phyloP scores from a whole-genome alignment of 2,329 filamentous ascomycete species.

The Neonectria faginata region DNA sequence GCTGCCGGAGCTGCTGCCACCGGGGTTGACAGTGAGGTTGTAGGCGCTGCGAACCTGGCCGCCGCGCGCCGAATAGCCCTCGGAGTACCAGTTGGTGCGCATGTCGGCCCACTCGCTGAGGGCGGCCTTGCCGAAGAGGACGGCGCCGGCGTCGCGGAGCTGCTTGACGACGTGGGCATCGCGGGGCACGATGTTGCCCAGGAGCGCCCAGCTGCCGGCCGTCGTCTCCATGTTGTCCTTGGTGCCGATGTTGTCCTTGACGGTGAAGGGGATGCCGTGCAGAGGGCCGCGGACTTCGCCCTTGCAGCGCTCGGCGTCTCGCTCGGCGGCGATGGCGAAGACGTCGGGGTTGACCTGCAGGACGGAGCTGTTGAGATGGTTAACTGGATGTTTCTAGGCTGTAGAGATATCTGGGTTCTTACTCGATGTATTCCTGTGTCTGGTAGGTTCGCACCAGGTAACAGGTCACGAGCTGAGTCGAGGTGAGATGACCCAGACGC shows the following conservation, averaged over 20 bases:
- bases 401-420: slow-evolving; percentile 32
- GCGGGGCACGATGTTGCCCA: slow-evolving; percentile 74
- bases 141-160: slow-evolving; percentile 73
- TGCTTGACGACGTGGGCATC: slow-evolving; percentile 73
- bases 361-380: slow-evolving; percentile 58
- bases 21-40: slow-evolving; percentile 75
- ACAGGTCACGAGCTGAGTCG: slow-evolving; percentile 69
- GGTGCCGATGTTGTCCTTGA: slow-evolving; percentile 75
- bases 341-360: slow-evolving; percentile 77
- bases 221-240: slow-evolving; percentile 86
- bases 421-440: slow-evolving; percentile 74
- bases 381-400: neutral
- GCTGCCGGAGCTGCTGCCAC: slow-evolving; percentile 76
- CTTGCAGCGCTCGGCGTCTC: slow-evolving; percentile 69
- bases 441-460: slow-evolving; percentile 72
- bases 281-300: slow-evolving; percentile 72
- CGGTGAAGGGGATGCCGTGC: slow-evolving; percentile 80
- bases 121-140: slow-evolving; percentile 77
- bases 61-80: slow-evolving; percentile 74
- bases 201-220: slow-evolving; percentile 74
- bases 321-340: slow-evolving; percentile 67
- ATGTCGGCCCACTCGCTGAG: slow-evolving; percentile 82
- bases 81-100: slow-evolving; percentile 74
- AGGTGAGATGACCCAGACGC: slow-evolving; percentile 65
- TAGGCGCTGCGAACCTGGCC: slow-evolving; percentile 75